These are phyloP conservation scores for Capsicum chinense DNA, from an alignment of 257 asterid genomes.

Conservation along the genomic window DNA sequence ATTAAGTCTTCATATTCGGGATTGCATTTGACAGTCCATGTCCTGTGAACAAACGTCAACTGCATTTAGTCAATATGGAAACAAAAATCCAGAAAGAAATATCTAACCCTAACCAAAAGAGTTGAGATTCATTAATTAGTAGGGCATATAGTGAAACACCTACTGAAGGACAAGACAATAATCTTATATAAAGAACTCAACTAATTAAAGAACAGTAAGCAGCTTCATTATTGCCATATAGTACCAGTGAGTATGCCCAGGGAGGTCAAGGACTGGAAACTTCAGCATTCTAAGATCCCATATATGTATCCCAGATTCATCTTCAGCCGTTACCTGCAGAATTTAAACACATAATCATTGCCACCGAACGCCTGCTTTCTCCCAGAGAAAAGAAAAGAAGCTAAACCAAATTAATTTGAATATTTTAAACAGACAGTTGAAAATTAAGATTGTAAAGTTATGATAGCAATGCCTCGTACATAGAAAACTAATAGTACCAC, in stretches of 20 bases:
- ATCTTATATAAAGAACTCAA: slow-evolving; percentile 26
- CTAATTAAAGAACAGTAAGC: slow-evolving; percentile 21
- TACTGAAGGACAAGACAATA: slow-evolving; percentile 15
- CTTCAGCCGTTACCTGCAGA: slow-evolving; percentile 93
- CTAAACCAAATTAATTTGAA: neutral
- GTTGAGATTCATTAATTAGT: neutral
- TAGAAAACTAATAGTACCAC: neutral
- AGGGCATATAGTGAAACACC: neutral
- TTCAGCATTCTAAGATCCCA: slow-evolving; percentile 92
- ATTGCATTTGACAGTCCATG: slow-evolving; percentile 94
- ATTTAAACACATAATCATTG: slow-evolving; percentile 31
- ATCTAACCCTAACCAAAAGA: neutral
- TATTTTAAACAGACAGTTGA: neutral
- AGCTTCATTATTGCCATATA: slow-evolving; percentile 13
- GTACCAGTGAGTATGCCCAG: slow-evolving; percentile 99
- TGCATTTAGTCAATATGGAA: slow-evolving; percentile 9
- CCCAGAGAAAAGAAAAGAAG: slow-evolving; percentile 19
- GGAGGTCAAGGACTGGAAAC: slow-evolving; percentile 80
- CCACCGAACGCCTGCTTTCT: slow-evolving; percentile 25
- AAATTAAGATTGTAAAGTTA: neutral
- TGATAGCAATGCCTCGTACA: neutral
- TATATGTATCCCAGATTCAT: slow-evolving; percentile 87
- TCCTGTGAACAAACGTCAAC: slow-evolving; percentile 62
- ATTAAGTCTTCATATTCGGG: slow-evolving; percentile 87
- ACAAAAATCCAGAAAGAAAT: neutral